Evolutionary conservation across 371 early-diverging fungal species (phyloP), one percentile per base, ranked within the genome.

Genomic region (Amoeboaphelidium occidentale): DNA sequence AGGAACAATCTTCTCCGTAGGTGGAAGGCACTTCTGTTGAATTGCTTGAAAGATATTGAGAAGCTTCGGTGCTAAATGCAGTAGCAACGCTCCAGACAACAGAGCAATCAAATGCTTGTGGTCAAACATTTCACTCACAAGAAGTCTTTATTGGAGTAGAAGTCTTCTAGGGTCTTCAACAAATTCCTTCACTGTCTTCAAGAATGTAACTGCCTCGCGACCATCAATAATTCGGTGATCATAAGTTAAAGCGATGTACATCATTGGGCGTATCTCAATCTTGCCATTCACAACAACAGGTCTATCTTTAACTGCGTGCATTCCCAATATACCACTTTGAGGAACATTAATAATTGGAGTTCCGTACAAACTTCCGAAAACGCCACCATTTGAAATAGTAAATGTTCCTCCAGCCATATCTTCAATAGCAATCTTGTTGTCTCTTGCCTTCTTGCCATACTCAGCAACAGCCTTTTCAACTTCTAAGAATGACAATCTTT

Each of bases 321-420:
- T 96, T 50, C 96, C 96, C 57, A 96, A 69, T 55, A 96, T 92
- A 46, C 88, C 96, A 47, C 83, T 69, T 67, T 92, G 96, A 49
- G 96, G 96, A 67, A 81, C 67, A 72, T 96, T 96, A 61, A 96
- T 86, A 60, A 96, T 92, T 47, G 96, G 96, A 20, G 96, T 96
- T 47, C 93, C 96, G 67, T 76, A 77, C 58, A 96, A 64, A 25
- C 89, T 89, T 27, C 96, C 96, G 64, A 88, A 92, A 42, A 91
- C 87, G 49, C 96, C 96, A 58, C 93, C 96, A 72, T 96, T 96
- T 44, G 89, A 88, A 52, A 96, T 87, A 57, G 96, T 96, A 66
- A 96, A 96, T 43, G 96, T 96, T 50, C 96, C 96, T 51, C 96
- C 96, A 49, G 83, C 74, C 74, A 94, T 70, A 60, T 94, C 93